phyloP scores from a whole-genome alignment of 176 grass and related monocot genomes.

The Eleusine indica region DNA sequence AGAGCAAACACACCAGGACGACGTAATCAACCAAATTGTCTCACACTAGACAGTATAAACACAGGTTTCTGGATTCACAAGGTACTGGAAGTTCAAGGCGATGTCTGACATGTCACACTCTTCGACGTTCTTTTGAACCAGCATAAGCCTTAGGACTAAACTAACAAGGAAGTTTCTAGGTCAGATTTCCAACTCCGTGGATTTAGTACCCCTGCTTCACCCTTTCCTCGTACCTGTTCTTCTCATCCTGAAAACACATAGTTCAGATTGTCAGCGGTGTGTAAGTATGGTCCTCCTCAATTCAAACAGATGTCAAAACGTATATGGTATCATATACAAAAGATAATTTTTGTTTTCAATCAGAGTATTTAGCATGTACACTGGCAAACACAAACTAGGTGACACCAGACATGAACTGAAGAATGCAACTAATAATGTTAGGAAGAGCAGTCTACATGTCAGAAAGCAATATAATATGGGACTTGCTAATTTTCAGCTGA shows the following conservation, averaged over 20 bases:
- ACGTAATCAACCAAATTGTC: neutral
- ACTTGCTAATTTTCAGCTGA: too few relatives aligned
- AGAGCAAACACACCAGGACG: neutral
- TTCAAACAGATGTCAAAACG: neutral
- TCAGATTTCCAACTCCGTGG: neutral
- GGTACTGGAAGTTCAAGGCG: neutral
- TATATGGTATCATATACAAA: neutral
- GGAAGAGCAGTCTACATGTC: neutral
- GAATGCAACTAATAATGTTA: neutral
- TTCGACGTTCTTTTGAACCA: neutral
- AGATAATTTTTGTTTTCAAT: neutral
- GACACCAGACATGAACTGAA: neutral
- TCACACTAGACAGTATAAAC: neutral
- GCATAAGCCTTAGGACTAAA: conserved; percentile 2
- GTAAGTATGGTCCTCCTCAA: neutral
- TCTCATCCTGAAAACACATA: conserved; percentile 47
- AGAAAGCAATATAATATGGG: too few relatives aligned
- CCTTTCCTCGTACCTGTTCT: conserved; percentile 40
- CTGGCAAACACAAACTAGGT: neutral
- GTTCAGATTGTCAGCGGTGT: conserved; percentile 6
- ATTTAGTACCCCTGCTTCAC: conserved; percentile 45
- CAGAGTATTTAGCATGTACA: neutral
- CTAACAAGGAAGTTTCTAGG: neutral
- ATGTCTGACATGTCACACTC: neutral
- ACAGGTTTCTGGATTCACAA: neutral